Conservation (phyloP, 306 rosid genomes). For the Senna tora region DNA sequence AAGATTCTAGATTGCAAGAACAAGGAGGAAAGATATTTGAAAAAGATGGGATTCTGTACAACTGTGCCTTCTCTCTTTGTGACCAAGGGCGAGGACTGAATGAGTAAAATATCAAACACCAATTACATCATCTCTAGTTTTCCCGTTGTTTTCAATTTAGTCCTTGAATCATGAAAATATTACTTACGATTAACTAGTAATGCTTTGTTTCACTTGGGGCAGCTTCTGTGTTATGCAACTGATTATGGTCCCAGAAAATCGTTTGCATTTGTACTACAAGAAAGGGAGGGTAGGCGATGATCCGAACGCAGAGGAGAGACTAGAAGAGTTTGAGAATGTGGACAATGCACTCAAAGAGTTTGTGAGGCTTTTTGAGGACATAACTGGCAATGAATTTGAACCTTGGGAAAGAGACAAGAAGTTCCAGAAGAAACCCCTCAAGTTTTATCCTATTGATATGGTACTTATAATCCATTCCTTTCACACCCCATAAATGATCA, state of each 20-base stretch:
- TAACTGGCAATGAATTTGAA: slow-evolving; percentile 78
- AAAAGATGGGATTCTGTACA: slow-evolving; percentile 60
- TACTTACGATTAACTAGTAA: slow-evolving; percentile 28
- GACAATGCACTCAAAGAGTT: slow-evolving; percentile 64
- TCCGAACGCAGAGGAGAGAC: slow-evolving; percentile 72
- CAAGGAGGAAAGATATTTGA: slow-evolving; percentile 65
- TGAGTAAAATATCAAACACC: slow-evolving; percentile 55
- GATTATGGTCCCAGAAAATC: slow-evolving; percentile 59
- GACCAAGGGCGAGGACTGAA: slow-evolving; percentile 75
- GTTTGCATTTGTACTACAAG: slow-evolving; percentile 64
- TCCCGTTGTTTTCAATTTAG: too few relatives aligned
- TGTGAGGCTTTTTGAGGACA: slow-evolving; percentile 69
- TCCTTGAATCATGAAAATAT: too few relatives aligned
- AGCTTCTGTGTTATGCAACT: slow-evolving; percentile 80
- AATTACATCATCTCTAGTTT: slow-evolving; percentile 1
- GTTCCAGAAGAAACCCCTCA: slow-evolving; percentile 71
- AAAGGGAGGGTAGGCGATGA: slow-evolving; percentile 83
- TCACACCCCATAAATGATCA: background rate
- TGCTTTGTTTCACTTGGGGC: slow-evolving; percentile 38
- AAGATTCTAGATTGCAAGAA: slow-evolving; percentile 8
- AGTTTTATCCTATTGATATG: slow-evolving; percentile 83
- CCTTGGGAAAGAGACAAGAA: slow-evolving; percentile 79
- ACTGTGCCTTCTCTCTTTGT: slow-evolving; percentile 67
- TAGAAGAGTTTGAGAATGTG: slow-evolving; percentile 53
- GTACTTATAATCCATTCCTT: slow-evolving; percentile 44